Base-by-base conservation (phyloP, 352 stramenopile genomes). In the Phytophthora boehmeriae region DNA sequence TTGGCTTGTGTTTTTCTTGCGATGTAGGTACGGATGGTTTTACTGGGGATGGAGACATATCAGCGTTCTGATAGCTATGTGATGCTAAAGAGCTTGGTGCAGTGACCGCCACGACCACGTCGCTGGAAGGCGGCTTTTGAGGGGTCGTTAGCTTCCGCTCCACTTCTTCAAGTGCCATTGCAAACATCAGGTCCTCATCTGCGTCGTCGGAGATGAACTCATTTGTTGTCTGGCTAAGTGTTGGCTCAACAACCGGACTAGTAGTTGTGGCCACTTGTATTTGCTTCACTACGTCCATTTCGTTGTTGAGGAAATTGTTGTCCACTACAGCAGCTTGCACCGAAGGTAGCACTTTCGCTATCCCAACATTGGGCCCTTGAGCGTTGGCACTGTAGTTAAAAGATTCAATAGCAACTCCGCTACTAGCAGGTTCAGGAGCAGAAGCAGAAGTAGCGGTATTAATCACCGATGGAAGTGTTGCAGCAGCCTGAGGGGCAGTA, bases 101-200 rank as follows among this genome's bases (percentile, higher is more conserved):
- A 19, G 38, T 41, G 28, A n/a, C 28, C 35, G 19, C 8, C 30
- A 61, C n/a, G 14, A 11, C 17, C 34, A 48, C 27, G 54, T 9
- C 50, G 39, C 10, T 58, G 20, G 13, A 2, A 19, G 27, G 16
- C 34, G 36, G 16, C 42, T 78, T 78, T n/a, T 69, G 56, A 22
- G 67, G 50, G 2, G 52, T 69, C 36, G 50, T 38, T 38, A 92
- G 59, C 28, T 76, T 81, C 22, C 51, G 71, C 50, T 92, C 83
- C 8, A 87, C 78, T 36, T 88, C 71, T 48, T 92, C 83, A 23
- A 92, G 71, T 0, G 80, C 83, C 58, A 84, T 54, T 17, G 86
- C 61, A 64, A 90, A 92, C 14, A 77, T 67, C 27, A 86, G 45
- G 49, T 92, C 83, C 64, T 92, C 80, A 25, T 89, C 75, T 27